Conservation (phyloP, 2,329 filamentous ascomycete species). For the Fusarium citri region DNA sequence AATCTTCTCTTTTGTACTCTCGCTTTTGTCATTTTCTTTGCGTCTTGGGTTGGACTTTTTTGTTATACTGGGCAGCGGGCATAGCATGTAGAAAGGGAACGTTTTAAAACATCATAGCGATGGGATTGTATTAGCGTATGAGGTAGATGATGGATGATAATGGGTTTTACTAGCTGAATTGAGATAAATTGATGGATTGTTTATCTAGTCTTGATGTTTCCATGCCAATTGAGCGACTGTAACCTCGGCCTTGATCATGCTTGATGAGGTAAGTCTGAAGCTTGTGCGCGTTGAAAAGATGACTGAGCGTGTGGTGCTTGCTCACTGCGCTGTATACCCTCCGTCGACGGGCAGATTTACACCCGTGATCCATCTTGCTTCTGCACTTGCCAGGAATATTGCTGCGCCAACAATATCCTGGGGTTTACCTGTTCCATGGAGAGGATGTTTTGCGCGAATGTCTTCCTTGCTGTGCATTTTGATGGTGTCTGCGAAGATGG, state of each 20-base stretch:
- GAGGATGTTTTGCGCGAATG: slow-evolving; percentile 40
- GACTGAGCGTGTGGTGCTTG: too few species aligned
- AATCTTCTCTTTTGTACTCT: not conserved
- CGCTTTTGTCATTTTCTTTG: slow-evolving; percentile 21
- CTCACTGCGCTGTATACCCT: slow-evolving; percentile 51
- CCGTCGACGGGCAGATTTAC: slow-evolving; percentile 55
- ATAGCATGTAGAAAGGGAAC: slow-evolving; percentile 16
- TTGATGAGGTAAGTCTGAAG: too few species aligned
- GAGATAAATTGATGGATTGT: slow-evolving; percentile 16
- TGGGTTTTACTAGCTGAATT: slow-evolving; percentile 2
- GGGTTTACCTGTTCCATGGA: slow-evolving; percentile 45
- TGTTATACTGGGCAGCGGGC: not conserved
- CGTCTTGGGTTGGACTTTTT: not conserved
- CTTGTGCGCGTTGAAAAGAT: too few species aligned
- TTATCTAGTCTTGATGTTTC: not conserved
- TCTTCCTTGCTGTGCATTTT: slow-evolving; percentile 23
- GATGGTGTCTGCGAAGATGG: slow-evolving; percentile 44
- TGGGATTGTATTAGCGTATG: slow-evolving; percentile 25
- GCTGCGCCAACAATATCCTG: slow-evolving; percentile 50
- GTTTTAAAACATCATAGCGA: slow-evolving; percentile 27
- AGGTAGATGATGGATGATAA: slow-evolving; percentile 7
- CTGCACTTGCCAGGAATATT: slow-evolving; percentile 53
- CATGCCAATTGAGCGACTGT: not conserved
- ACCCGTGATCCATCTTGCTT: slow-evolving; percentile 57
- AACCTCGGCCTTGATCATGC: too few species aligned